Evolutionary conservation across 331 rosid species (phyloP), one percentile per base, ranked within the genome.

Genomic region (Erythrophleum ivorense): DNA sequence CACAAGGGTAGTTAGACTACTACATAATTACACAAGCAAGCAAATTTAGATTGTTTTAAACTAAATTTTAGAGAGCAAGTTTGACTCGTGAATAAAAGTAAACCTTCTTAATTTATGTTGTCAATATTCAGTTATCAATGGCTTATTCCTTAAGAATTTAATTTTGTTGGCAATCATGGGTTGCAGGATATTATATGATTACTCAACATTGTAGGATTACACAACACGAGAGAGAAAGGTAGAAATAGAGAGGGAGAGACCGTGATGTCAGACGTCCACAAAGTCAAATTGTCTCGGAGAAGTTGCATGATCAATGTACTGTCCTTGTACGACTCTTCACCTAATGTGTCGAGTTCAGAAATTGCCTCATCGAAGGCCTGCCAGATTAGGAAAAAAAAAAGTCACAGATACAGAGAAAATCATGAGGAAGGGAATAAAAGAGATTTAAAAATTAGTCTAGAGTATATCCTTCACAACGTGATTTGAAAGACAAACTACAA

Each of bases 321-420:
- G 76, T 94, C 98, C 89, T 94, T 92, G 97, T 94, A 94, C 29
- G 98, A 94, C 79, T 94, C 98, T 87, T 94, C 97, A 74, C 94
- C 97, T 88, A 91, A 82, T 21, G 98, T 94, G 81, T 94, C 97
- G 36, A 94, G 92, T 88, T 92, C 97, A 4, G 97, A 88, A 77
- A 94, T 94, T 64, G 98, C 98, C 87, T 94, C 98, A 68, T 94
- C 98, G 41, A 94, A 94, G 66, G 98, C 98, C 97, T 94, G 88
- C 63, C 72, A 69, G 4, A 76, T 31, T 38, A 14, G 21, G 29
- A 59, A 68, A 3, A 6, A 41, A 71, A 40, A 31, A 57, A 53
- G 29, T 40, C 55, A 66, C 4, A 78, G 36, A 60, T 59, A 66
- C 29, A 43, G 45, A 43, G 16, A 66, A 53, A 62, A 48, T 54